Percentiles rank a stretch among this genome's conserved stretches.
phyloP scores from a whole-genome alignment of 2,329 filamentous ascomycete genomes.

The Colletotrichum phormii region DNA sequence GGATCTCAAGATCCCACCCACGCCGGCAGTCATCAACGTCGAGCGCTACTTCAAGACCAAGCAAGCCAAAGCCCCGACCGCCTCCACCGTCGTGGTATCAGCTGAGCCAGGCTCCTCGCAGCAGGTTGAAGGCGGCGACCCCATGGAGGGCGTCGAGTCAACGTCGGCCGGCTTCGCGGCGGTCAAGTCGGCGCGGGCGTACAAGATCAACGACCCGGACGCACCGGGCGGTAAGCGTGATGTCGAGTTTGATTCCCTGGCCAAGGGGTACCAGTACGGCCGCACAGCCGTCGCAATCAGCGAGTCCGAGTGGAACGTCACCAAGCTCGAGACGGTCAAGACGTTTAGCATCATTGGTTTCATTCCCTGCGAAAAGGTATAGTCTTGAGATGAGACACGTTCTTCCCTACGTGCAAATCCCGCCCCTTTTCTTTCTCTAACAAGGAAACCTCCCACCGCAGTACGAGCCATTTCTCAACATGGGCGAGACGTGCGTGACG shows the following conservation, averaged over 20 bases:
- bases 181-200: slow-evolving; percentile 83
- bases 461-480: slow-evolving; percentile 87
- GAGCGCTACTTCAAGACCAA: slow-evolving; percentile 93
- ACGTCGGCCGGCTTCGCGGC: slow-evolving; percentile 64
- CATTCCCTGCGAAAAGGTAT: slow-evolving; percentile 76
- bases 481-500: slow-evolving; percentile 84
- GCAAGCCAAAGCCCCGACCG: slow-evolving; percentile 77
- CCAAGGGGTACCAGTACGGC: slow-evolving; percentile 95
- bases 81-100: slow-evolving; percentile 78
- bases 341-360: slow-evolving; percentile 89
- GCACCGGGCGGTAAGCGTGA: slow-evolving; percentile 84
- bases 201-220: slow-evolving; percentile 81
- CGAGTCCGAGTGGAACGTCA: slow-evolving; percentile 87
- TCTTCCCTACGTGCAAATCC: not conserved
- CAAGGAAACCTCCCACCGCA: slow-evolving; percentile 56
- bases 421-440: not conserved
- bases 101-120: slow-evolving; percentile 57
- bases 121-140: slow-evolving; percentile 61
- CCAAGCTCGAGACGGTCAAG: slow-evolving; percentile 83
- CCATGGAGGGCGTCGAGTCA: slow-evolving; percentile 61
- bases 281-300: slow-evolving; percentile 91
- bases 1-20: slow-evolving; percentile 69
- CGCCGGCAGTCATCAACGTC: slow-evolving; percentile 84
- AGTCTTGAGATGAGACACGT: slow-evolving; percentile 39
- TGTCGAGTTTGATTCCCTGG: slow-evolving; percentile 83